Conservation (phyloP, 1,284 basidiomycete species). For the Salmacisia buchloeana region DNA sequence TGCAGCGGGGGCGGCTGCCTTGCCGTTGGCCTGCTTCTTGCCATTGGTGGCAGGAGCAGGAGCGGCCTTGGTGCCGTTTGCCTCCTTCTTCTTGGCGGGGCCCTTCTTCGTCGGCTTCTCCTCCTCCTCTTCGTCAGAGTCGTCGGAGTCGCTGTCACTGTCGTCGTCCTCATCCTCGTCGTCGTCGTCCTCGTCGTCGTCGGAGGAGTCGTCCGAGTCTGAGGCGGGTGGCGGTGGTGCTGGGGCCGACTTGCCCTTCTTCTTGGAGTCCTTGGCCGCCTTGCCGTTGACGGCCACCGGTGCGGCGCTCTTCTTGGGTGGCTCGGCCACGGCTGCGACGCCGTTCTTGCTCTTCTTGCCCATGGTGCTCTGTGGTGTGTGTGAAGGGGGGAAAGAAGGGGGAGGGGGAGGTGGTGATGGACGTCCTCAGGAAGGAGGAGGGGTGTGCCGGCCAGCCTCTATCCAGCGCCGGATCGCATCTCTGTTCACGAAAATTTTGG, state of each 20-base stretch:
- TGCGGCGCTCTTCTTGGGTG: conserved; percentile 23
- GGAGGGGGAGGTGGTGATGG: not conserved
- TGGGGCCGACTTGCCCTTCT: conserved; percentile 12
- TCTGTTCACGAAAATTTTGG: too few species aligned
- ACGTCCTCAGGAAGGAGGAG: too few species aligned
- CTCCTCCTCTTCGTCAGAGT: conserved; percentile 32
- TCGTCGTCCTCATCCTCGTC: conserved; percentile 25
- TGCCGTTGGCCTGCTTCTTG: conserved; percentile 59
- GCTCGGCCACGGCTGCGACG: conserved; percentile 2
- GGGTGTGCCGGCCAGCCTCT: too few species aligned
- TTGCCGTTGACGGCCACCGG: conserved; percentile 26
- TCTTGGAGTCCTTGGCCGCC: conserved; percentile 16
- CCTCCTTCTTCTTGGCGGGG: conserved; percentile 12
- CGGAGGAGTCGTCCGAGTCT: conserved; percentile 24
- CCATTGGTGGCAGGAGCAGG: conserved; percentile 70
- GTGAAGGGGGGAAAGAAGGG: not conserved
- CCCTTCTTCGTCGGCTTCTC: conserved; percentile 19
- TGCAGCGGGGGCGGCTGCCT: not conserved
- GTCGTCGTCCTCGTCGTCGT: conserved; percentile 20
- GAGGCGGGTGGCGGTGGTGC: conserved; percentile 7
- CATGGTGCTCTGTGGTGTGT: not conserved
- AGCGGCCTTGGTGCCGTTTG: conserved; percentile 67
- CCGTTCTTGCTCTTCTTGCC: conserved; percentile 6
- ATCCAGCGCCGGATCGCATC: too few species aligned
- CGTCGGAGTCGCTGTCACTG: conserved; percentile 15